These are phyloP conservation scores for Psilocybe subaeruginosa DNA, from an alignment of 768 basidiomycete species.

Conservation along the genomic window DNA sequence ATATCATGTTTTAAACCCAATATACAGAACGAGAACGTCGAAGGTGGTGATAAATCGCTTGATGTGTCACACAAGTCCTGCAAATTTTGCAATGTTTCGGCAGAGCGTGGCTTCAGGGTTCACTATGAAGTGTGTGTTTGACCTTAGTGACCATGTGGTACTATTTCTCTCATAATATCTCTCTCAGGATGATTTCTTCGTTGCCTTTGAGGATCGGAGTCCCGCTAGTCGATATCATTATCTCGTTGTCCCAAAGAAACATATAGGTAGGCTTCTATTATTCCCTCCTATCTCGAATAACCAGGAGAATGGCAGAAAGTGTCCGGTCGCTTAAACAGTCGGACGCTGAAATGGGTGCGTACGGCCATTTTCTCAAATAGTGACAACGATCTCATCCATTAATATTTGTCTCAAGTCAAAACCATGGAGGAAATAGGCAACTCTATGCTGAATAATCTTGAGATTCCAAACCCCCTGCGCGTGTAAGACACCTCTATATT, in stretches of 20 bases:
- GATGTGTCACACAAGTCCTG: constrained; percentile 26
- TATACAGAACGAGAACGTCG: background rate
- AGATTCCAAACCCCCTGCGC: constrained; percentile 44
- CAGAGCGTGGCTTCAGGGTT: constrained; percentile 47
- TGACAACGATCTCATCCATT: background rate
- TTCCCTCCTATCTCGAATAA: background rate
- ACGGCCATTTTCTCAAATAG: background rate
- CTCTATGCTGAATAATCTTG: constrained; percentile 48
- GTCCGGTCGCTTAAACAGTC: constrained; percentile 46
- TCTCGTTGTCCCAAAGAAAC: constrained; percentile 52
- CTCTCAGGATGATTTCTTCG: constrained; percentile 45
- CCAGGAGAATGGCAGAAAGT: constrained; percentile 44
- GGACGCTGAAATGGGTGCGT: constrained; percentile 54
- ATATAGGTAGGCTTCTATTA: constrained; percentile 44
- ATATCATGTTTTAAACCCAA: constrained; percentile 11
- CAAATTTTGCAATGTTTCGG: constrained; percentile 47
- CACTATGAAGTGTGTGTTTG: constrained; percentile 46
- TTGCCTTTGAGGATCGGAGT: constrained; percentile 55
- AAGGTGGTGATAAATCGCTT: background rate
- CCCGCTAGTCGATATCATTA: constrained; percentile 55
- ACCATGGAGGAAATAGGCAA: constrained; percentile 49
- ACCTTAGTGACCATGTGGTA: background rate
- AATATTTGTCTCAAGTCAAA: constrained; percentile 27
- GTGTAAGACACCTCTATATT: constrained; percentile 36
- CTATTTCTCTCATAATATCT: background rate